Evolutionary conservation across 208 protist genomes (phyloP).

Genomic region (Hexamita inflata): DNA sequence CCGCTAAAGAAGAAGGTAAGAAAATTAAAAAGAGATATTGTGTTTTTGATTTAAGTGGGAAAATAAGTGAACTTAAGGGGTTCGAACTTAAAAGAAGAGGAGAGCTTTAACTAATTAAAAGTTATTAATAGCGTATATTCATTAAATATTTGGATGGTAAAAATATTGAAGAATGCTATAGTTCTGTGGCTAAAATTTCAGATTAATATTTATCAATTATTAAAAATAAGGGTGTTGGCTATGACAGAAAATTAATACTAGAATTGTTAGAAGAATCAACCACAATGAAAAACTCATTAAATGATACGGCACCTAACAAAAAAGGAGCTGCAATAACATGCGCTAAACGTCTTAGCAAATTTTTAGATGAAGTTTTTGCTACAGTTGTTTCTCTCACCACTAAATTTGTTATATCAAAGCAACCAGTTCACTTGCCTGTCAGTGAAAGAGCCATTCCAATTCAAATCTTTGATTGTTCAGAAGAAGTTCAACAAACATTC

Average conservation of each 20-base stretch:
- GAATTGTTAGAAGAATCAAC: constrained; percentile 85
- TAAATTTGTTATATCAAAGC: constrained; percentile 84
- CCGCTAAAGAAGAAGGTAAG: constrained; percentile 90
- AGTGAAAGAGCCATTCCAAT: constrained; percentile 89
- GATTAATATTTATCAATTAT: constrained; percentile 88
- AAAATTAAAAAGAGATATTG: constrained; percentile 88
- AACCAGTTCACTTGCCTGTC: constrained; percentile 73
- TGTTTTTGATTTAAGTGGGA: constrained; percentile 88
- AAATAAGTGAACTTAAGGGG: constrained; percentile 95
- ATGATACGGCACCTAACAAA: constrained; percentile 71
- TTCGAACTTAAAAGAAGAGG: constrained; percentile 99
- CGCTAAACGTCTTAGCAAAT: constrained; percentile 76
- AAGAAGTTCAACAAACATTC: constrained; percentile 60
- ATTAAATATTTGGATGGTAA: constrained; percentile 74
- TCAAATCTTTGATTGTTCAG: constrained; percentile 81
- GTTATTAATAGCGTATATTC: constrained; percentile 91
- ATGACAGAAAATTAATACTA: constrained; percentile 80
- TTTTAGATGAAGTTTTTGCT: constrained; percentile 87
- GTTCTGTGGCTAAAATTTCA: constrained; percentile 72
- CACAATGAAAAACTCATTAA: constrained; percentile 81
- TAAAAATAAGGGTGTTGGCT: constrained; percentile 51
- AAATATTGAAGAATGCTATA: constrained; percentile 71
- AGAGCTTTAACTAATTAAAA: constrained; percentile 96
- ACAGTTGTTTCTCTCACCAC: constrained; percentile 83
- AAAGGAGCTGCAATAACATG: constrained; percentile 94